These are phyloP conservation scores for Yarrowia yakushimensis DNA, from an alignment of 805 yeast genomes.

Conservation along the genomic window DNA sequence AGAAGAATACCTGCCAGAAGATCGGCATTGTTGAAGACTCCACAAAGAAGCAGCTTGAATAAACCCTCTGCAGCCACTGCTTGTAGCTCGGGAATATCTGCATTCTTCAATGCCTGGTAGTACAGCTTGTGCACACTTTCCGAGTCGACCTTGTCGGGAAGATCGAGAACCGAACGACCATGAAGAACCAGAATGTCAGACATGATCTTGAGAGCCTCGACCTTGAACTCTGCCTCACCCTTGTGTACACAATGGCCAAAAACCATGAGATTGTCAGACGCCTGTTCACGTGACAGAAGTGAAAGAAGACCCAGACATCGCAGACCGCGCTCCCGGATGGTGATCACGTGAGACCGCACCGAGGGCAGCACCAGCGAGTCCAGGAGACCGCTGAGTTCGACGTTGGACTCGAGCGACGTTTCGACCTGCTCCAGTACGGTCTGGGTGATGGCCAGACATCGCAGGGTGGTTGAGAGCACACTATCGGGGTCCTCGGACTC, in stretches of 20 bases:
- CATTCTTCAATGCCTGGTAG: constrained; percentile 54
- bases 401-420: constrained; percentile 61
- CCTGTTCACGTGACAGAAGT: constrained; percentile 59
- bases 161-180: constrained; percentile 65
- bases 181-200: constrained; percentile 76
- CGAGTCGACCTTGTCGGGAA: constrained; percentile 55
- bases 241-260: constrained; percentile 68
- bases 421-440: constrained; percentile 65
- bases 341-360: constrained; percentile 54
- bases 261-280: constrained; percentile 59
- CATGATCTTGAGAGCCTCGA: constrained; percentile 63
- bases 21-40: constrained; percentile 65
- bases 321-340: constrained; percentile 62
- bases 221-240: constrained; percentile 60
- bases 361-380: constrained; percentile 80
- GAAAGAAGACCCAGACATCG: constrained; percentile 78
- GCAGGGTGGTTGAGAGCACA: constrained; percentile 49
- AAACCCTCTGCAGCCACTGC: constrained; percentile 82
- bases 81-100: constrained; percentile 60
- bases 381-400: constrained; percentile 62
- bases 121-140: constrained; percentile 64
- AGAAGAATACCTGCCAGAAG: constrained; percentile 57
- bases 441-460: constrained; percentile 57
- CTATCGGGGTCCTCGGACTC: constrained; percentile 41
- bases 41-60: constrained; percentile 76